Conservation (phyloP, 2,329 filamentous ascomycete genomes). For the Lachnellula hyalina region DNA sequence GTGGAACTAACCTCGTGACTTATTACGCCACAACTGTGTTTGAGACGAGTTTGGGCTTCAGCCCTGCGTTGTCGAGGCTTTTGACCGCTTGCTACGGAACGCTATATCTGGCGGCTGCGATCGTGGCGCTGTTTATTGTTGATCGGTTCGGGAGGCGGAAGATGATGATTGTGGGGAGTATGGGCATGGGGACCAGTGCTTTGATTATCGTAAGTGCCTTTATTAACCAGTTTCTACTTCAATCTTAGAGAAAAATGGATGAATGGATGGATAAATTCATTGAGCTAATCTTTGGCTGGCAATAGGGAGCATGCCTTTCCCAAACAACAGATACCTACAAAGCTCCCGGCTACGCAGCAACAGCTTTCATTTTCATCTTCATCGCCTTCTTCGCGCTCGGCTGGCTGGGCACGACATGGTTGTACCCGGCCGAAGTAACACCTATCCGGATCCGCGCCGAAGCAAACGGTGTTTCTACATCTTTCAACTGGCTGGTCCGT, state of each 20-base stretch:
- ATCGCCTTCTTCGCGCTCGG: slow-evolving; percentile 47
- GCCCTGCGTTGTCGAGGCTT: slow-evolving; percentile 26
- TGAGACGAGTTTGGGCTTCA: slow-evolving; percentile 35
- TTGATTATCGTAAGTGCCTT: background rate
- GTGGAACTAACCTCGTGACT: slow-evolving; percentile 45
- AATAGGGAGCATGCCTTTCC: background rate
- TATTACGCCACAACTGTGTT: slow-evolving; percentile 52
- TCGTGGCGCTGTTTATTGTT: slow-evolving; percentile 52
- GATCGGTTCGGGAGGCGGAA: slow-evolving; percentile 46
- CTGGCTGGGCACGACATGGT: slow-evolving; percentile 44
- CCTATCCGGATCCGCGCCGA: slow-evolving; percentile 44
- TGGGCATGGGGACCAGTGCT: slow-evolving; percentile 39
- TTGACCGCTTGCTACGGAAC: background rate
- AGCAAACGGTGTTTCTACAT: slow-evolving; percentile 46
- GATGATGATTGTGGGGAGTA: slow-evolving; percentile 45
- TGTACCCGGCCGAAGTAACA: slow-evolving; percentile 43
- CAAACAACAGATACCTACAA: background rate
- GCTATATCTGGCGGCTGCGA: slow-evolving; percentile 36
- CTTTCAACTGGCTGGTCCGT: slow-evolving; percentile 38
- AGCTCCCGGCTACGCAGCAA: slow-evolving; percentile 46
- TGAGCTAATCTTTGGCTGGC: too few species aligned
- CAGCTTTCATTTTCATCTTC: slow-evolving; percentile 59
- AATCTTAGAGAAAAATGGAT: background rate
- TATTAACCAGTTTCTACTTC: background rate
- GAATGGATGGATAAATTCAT: too few species aligned